phyloP scores from a whole-genome alignment of 2,329 filamentous ascomycete genomes.

The Penicillium occitanis region DNA sequence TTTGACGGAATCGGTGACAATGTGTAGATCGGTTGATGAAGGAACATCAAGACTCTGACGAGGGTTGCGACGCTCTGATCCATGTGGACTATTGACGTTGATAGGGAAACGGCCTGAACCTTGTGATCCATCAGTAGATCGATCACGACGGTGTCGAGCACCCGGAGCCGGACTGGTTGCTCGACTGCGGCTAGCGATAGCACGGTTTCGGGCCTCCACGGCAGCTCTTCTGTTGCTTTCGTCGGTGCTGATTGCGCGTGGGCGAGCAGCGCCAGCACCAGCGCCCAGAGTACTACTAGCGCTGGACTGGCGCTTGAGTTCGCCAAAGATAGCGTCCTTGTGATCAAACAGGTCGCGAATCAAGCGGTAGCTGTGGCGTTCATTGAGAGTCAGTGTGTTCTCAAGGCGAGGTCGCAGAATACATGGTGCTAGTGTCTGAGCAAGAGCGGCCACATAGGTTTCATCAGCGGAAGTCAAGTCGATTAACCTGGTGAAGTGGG shows the following conservation, averaged over 20 bases:
- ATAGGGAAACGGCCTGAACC: conserved; percentile 88
- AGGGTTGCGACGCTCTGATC: conserved; percentile 51
- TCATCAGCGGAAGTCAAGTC: conserved; percentile 96
- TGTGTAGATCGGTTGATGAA: conserved; percentile 50
- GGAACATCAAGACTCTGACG: conserved; percentile 81
- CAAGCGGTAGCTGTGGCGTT: conserved; percentile 86
- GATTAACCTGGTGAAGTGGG: conserved; percentile 94
- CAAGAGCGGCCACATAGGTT: conserved; percentile 72
- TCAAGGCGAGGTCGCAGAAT: conserved; percentile 84
- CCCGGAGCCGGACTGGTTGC: conserved; percentile 65
- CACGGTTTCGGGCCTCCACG: conserved; percentile 88
- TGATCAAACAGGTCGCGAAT: conserved; percentile 89
- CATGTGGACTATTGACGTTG: conserved; percentile 62
- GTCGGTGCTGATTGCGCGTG: conserved; percentile 87
- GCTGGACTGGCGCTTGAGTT: conserved; percentile 73
- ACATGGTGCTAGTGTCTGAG: conserved; percentile 75
- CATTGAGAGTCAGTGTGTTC: conserved; percentile 89
- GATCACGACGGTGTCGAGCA: conserved; percentile 70
- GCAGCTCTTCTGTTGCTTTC: conserved; percentile 92
- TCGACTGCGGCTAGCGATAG: conserved; percentile 69
- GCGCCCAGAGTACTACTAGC: conserved; percentile 46
- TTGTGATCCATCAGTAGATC: conserved; percentile 66
- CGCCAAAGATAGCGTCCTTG: conserved; percentile 93
- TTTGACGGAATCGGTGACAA: neutral
- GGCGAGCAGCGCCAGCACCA: conserved; percentile 58